Base-by-base conservation (phyloP, 106 monocot species). In the Gastrodia elata region DNA sequence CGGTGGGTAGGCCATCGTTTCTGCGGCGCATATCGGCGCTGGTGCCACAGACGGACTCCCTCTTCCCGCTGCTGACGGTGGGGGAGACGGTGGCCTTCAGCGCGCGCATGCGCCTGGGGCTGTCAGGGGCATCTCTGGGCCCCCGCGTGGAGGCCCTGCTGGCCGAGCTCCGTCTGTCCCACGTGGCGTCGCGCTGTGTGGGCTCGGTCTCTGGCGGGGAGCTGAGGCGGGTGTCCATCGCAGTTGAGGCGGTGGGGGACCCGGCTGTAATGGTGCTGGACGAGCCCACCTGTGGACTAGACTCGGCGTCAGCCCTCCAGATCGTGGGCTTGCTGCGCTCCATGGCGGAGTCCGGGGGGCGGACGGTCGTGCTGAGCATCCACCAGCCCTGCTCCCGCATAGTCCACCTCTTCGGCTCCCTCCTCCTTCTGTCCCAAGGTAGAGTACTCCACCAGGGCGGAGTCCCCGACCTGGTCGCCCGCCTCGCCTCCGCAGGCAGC, bases 241-340 rank as follows among this genome's bases (percentile, higher is more conserved):
- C 86, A 1, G 88, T 90, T 6, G 96, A 89, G 52, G 79, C 80
- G 2, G 82, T 96, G 32, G 92, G 92, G 42, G 81, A 89, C 37
- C 96, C 96, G 0, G 35, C 75, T 32, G 84, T 96, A 8, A 46
- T 96, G 14, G 80, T 96, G 74, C 86, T 96, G n/a, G 96, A 96
- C 81, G 96, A 96, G 73, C 96, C 96, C 13, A 96, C 96, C 5
- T 96, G 92, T 4, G 96, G 96, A 37, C 89, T 96, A 25, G 96
- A 96, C 73, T 87, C 87, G 64, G 71, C 70, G 9, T 89, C 92
- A 5, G 96, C 96, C 8, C 74, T 84, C 2, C 92, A 92, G 74
- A 83, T 89, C 37, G 82, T 92, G 30, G 81, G 78, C 38, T 77
- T 86, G 80, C 83, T 96, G 35, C 81, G 79, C 56, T 28, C 76